Evolutionary conservation across 2,329 filamentous ascomycete genomes (phyloP).

Genomic region (Pestalotiopsis sp.): DNA sequence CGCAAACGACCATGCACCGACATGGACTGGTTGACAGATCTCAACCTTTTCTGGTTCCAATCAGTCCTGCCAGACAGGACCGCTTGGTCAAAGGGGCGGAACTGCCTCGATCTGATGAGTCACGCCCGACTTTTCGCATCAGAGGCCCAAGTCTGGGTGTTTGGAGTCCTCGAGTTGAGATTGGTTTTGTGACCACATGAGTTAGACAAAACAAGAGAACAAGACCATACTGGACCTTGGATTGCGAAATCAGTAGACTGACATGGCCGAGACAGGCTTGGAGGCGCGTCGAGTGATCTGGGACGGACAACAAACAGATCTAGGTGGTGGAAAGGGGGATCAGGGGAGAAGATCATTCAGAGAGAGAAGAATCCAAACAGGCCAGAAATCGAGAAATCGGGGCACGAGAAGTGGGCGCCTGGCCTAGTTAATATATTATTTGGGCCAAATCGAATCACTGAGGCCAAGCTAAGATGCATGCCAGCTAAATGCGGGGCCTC

Average conservation of each 20-base stretch:
- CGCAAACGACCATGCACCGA: background rate
- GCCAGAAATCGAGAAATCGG: background rate
- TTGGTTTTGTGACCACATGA: background rate
- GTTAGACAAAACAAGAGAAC: background rate
- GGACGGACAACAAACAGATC: background rate
- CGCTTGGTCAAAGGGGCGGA: background rate
- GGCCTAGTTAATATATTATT: constrained; percentile 7
- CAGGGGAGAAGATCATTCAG: background rate
- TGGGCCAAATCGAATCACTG: constrained; percentile 3
- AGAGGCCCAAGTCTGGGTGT: background rate
- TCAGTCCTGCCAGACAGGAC: background rate
- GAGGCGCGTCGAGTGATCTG: constrained; percentile 12
- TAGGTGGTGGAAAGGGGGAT: background rate
- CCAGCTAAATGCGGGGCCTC: background rate
- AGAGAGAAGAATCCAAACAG: background rate
- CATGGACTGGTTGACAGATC: background rate
- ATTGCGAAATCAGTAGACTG: constrained; percentile 1
- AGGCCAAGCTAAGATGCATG: background rate
- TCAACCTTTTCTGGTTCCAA: background rate
- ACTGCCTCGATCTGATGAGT: background rate
- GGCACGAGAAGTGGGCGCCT: constrained; percentile 3
- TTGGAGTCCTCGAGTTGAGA: background rate
- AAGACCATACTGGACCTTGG: background rate
- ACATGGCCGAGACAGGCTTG: background rate
- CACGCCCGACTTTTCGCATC: background rate